Evolutionary conservation across 805 yeast genomes (phyloP).

Genomic region (Nakazawaea populi): DNA sequence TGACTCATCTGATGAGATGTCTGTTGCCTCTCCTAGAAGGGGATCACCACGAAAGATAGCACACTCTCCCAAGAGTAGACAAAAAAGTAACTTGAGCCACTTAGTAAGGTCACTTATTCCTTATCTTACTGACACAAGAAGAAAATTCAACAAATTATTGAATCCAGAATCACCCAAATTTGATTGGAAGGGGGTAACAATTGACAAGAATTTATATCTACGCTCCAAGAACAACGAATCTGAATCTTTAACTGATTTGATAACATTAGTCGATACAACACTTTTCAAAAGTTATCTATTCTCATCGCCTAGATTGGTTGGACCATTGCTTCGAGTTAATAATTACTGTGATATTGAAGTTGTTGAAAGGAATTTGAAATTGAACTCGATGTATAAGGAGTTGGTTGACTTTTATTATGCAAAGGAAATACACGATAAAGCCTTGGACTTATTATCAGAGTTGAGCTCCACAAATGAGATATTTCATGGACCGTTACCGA

Average conservation of each 20-base stretch:
- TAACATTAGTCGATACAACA: constrained; percentile 62
- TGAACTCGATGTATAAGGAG: constrained; percentile 51
- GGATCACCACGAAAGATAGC: constrained; percentile 9
- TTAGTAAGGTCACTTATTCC: constrained; percentile 38
- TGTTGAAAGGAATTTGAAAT: constrained; percentile 49
- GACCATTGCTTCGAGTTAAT: constrained; percentile 72
- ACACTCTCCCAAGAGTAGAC: not conserved
- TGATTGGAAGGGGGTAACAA: constrained; percentile 41
- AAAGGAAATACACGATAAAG: constrained; percentile 56
- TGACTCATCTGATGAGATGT: not conserved
- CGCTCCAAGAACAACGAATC: constrained; percentile 12
- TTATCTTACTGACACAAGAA: constrained; percentile 46
- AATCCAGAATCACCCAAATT: constrained; percentile 27
- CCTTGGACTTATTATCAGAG: constrained; percentile 52
- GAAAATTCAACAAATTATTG: constrained; percentile 38
- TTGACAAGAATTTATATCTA: constrained; percentile 34
- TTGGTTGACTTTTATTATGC: constrained; percentile 72
- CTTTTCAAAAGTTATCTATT: constrained; percentile 68
- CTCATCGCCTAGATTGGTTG: constrained; percentile 68
- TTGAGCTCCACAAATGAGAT: constrained; percentile 18
- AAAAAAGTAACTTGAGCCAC: constrained; percentile 19
- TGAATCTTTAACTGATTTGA: constrained; percentile 31
- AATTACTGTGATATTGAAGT: constrained; percentile 66
- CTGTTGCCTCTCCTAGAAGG: constrained; percentile 3
- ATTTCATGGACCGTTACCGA: constrained; percentile 34